phyloP scores from a whole-genome alignment of 306 rosid species.

The Abrus precatorius region DNA sequence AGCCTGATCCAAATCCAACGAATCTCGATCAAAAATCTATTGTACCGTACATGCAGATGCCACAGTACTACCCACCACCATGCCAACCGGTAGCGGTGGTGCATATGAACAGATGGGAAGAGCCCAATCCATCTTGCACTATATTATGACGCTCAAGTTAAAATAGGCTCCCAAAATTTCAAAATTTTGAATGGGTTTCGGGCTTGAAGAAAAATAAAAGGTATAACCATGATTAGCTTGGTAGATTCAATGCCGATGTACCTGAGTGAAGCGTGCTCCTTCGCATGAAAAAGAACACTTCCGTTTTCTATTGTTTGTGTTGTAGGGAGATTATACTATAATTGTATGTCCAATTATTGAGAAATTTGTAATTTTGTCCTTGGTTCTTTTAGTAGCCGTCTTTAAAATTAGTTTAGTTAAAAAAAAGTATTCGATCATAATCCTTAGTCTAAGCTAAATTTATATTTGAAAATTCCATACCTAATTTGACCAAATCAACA shows the following conservation, averaged over 20 bases:
- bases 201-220: too few species aligned
- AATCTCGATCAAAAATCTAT: slow-evolving; percentile 9
- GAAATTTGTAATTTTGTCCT: neutral
- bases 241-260: too few species aligned
- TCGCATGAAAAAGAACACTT: too few species aligned
- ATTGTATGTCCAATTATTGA: too few species aligned
- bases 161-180: too few species aligned
- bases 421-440: neutral
- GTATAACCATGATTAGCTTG: too few species aligned
- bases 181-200: too few species aligned
- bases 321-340: too few species aligned
- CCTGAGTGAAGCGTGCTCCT: neutral
- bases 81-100: slow-evolving; percentile 36
- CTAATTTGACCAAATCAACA: slow-evolving; percentile 49
- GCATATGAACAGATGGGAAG: slow-evolving; percentile 42
- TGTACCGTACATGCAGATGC: slow-evolving; percentile 36
- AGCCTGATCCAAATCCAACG: slow-evolving; percentile 27
- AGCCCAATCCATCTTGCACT: slow-evolving; percentile 60
- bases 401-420: too few species aligned
- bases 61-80: slow-evolving; percentile 37
- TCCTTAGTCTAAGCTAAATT: neutral
- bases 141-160: slow-evolving; percentile 47
- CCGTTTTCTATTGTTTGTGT: too few species aligned
- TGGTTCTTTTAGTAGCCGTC: neutral
- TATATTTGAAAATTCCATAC: slow-evolving; percentile 49